Percentiles rank a stretch among this genome's conserved stretches.
phyloP scores from a whole-genome alignment of 1,139 yeast genomes.

The Debaryomyces sp. region DNA sequence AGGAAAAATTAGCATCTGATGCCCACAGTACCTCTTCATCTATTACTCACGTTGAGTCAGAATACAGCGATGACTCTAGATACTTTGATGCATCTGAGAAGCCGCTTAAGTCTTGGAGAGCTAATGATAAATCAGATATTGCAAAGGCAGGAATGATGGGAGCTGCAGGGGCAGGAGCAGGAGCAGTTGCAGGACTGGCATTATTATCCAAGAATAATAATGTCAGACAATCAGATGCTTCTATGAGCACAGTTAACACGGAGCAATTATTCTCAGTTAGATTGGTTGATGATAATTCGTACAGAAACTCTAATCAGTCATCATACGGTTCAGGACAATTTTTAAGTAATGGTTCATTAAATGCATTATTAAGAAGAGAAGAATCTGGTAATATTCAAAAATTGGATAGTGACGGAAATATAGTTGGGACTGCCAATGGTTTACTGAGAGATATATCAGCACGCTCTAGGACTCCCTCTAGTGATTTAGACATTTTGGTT shows the following conservation, averaged over 20 bases:
- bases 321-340: conserved; percentile 33
- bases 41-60: conserved; percentile 42
- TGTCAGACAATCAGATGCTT: conserved; percentile 56
- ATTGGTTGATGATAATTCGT: conserved; percentile 61
- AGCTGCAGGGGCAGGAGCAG: too few relatives aligned
- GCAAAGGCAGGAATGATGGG: conserved; percentile 16
- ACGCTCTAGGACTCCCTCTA: conserved; percentile 28
- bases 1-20: conserved; percentile 26
- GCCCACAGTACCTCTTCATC: conserved; percentile 33
- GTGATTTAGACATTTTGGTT: conserved; percentile 32
- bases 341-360: conserved; percentile 34
- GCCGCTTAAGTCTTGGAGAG: conserved; percentile 78
- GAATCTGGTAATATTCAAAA: conserved; percentile 52
- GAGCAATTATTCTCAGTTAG: conserved; percentile 82
- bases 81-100: conserved; percentile 40
- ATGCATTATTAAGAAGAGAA: conserved; percentile 32
- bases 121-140: conserved; percentile 37
- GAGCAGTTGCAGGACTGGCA: conserved; percentile 6
- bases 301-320: conserved; percentile 40
- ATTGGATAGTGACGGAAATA: conserved; percentile 58
- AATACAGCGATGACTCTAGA: conserved; percentile 24
- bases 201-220: conserved; percentile 13
- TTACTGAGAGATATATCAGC: conserved; percentile 8
- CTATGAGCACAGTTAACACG: conserved; percentile 84
- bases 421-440: conserved; percentile 29